Evolutionary conservation across 2,329 filamentous ascomycete species (phyloP).

Genomic region (Septoria linicola): DNA sequence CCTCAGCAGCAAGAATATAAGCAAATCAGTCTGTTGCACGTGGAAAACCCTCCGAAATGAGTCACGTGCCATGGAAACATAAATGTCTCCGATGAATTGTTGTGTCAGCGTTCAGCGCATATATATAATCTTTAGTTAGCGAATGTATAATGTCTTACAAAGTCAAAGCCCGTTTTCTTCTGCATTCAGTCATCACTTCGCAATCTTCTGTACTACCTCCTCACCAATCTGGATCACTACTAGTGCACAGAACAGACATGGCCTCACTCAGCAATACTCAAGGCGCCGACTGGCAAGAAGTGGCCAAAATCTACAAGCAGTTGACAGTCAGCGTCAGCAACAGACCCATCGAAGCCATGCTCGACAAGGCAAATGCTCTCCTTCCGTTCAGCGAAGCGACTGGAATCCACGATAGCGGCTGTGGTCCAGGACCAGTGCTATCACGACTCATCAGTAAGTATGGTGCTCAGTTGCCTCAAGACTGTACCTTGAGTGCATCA

Average conservation of each 20-base stretch:
- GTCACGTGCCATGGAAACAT: too few relatives aligned
- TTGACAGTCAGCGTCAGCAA: conserved; percentile 20
- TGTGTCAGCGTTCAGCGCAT: too few relatives aligned
- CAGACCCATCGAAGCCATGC: conserved; percentile 28
- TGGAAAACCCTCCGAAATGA: too few relatives aligned
- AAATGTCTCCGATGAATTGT: too few relatives aligned
- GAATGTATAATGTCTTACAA: too few relatives aligned
- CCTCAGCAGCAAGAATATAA: too few relatives aligned
- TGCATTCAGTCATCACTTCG: too few relatives aligned
- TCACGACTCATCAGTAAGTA: conserved; percentile 29
- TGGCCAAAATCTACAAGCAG: conserved; percentile 29
- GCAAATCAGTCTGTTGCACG: too few relatives aligned
- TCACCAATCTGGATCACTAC: not conserved
- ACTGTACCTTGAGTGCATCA: conserved; percentile 26
- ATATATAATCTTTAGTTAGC: too few relatives aligned
- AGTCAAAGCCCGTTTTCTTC: too few relatives aligned
- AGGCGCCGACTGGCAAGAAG: conserved; percentile 29
- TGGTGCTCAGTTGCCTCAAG: conserved; percentile 22
- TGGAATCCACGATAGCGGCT: conserved; percentile 37
- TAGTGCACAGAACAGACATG: not conserved
- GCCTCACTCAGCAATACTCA: conserved; percentile 13
- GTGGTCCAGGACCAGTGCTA: conserved; percentile 35
- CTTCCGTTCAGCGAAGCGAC: conserved; percentile 32
- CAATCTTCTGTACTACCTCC: too few relatives aligned
- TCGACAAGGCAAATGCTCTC: conserved; percentile 29